phyloP scores from a whole-genome alignment of 768 basidiomycete genomes.

The Baorangia bicolor region DNA sequence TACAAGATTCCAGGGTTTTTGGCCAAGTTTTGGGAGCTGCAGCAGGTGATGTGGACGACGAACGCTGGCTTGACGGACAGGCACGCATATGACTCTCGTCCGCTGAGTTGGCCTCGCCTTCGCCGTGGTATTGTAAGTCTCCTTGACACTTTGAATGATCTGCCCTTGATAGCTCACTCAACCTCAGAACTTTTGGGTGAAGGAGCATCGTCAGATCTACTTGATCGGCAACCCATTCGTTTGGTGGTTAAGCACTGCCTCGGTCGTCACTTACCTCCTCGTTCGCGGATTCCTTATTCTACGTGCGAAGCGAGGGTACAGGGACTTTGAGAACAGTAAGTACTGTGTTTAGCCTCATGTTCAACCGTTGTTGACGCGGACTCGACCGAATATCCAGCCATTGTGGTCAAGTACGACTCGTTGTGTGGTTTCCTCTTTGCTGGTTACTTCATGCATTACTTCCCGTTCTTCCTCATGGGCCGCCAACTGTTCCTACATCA shows the following conservation, averaged over 20 bases:
- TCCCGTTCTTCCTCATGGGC: constrained; percentile 96
- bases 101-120: constrained; percentile 86
- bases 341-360: neutral
- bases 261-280: constrained; percentile 63
- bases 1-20: constrained; percentile 90
- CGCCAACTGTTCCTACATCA: constrained; percentile 98
- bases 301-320: constrained; percentile 85
- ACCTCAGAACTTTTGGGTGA: constrained; percentile 94
- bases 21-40: constrained; percentile 86
- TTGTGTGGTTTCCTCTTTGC: constrained; percentile 89
- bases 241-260: constrained; percentile 83
- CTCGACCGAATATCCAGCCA: constrained; percentile 48
- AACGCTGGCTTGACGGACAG: constrained; percentile 95
- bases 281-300: constrained; percentile 81
- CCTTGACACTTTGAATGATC: neutral
- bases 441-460: constrained; percentile 91
- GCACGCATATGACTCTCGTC: constrained; percentile 95
- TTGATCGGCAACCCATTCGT: constrained; percentile 91
- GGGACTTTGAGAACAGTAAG: constrained; percentile 92
- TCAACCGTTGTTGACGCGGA: neutral
- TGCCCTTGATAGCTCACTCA: constrained; percentile 1
- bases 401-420: constrained; percentile 88
- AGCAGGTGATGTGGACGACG: constrained; percentile 95
- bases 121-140: constrained; percentile 86
- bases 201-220: constrained; percentile 94